Percentiles rank a stretch among this genome's conserved stretches.
Evolutionary conservation across 2,329 filamentous ascomycete genomes (phyloP).

Genomic region (Epichloe scottii): DNA sequence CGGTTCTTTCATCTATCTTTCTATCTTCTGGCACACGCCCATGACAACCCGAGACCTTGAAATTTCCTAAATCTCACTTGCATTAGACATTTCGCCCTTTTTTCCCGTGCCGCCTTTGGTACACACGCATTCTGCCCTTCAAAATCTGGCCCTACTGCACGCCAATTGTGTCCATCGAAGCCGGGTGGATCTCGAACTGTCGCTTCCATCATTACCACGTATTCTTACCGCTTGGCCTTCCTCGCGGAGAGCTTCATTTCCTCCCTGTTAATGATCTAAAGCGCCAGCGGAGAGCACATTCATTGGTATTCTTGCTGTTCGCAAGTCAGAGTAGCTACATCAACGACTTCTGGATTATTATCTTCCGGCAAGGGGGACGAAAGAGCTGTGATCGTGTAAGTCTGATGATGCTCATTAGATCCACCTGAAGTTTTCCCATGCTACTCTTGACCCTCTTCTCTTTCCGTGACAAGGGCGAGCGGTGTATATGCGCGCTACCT

Average conservation of each 20-base stretch:
- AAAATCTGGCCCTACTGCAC: conserved; percentile 9
- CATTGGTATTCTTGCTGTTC: neutral
- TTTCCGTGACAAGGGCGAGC: neutral
- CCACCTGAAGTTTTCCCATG: neutral
- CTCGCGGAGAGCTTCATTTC: conserved; percentile 12
- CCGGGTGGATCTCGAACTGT: conserved; percentile 2
- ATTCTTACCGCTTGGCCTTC: conserved; percentile 1
- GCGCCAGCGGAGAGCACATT: conserved; percentile 10
- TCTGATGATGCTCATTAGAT: neutral
- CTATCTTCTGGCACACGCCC: conserved; percentile 11
- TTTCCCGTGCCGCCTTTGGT: conserved; percentile 1
- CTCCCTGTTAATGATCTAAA: conserved; percentile 12
- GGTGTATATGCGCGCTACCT: neutral
- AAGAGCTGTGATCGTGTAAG: neutral
- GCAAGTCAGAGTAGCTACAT: neutral
- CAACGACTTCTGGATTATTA: neutral
- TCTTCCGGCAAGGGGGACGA: neutral
- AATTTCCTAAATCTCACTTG: conserved; percentile 15
- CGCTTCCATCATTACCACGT: neutral
- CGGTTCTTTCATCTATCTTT: conserved; percentile 16
- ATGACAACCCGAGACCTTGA: conserved; percentile 17
- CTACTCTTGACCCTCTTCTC: neutral
- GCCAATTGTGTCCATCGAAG: conserved; percentile 11
- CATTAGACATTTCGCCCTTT: conserved; percentile 12
- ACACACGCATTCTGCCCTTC: conserved; percentile 5